A percentile compares a stretch with the other conserved stretches of the same genome.
Conservation (phyloP, 768 basidiomycete species). For the Clitopilus passeckerianus region DNA sequence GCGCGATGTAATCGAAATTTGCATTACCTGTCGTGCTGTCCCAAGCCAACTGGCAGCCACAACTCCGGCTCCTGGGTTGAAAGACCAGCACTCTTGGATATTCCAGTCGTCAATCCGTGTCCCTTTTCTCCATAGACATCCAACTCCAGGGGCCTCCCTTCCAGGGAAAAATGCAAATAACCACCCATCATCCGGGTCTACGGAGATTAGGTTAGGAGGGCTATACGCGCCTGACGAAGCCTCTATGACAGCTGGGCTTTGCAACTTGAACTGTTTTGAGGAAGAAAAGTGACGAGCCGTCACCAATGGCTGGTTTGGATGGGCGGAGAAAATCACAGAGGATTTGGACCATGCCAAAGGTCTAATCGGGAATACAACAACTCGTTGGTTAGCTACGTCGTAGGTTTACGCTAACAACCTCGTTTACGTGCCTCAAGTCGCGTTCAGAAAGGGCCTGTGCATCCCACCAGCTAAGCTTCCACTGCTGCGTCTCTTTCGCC, state of each 20-base stretch:
- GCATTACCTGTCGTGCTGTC: slow-evolving; percentile 51
- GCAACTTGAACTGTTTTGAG: slow-evolving; percentile 56
- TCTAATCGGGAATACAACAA: slow-evolving; percentile 28
- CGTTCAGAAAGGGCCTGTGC: slow-evolving; percentile 57
- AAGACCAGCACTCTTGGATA: slow-evolving; percentile 51
- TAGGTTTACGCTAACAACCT: not conserved
- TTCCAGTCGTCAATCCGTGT: slow-evolving; percentile 58
- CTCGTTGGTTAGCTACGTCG: not conserved
- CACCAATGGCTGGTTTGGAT: slow-evolving; percentile 56
- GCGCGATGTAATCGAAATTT: not conserved
- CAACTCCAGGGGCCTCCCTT: slow-evolving; percentile 47
- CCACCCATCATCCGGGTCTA: slow-evolving; percentile 55
- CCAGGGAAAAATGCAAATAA: slow-evolving; percentile 76
- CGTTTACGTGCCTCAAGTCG: slow-evolving; percentile 39
- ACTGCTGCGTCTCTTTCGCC: slow-evolving; percentile 42
- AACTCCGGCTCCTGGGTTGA: slow-evolving; percentile 47
- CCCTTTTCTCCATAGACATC: slow-evolving; percentile 63
- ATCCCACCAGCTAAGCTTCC: slow-evolving; percentile 75
- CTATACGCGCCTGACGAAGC: slow-evolving; percentile 44
- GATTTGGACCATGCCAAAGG: slow-evolving; percentile 69
- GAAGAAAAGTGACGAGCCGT: slow-evolving; percentile 66
- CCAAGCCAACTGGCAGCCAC: slow-evolving; percentile 63
- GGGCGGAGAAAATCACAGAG: slow-evolving; percentile 66
- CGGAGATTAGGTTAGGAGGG: slow-evolving; percentile 58
- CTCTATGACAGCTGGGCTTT: slow-evolving; percentile 46